phyloP scores from a whole-genome alignment of 495 filamentous ascomycete species.

The Penicillium robsamsonii region DNA sequence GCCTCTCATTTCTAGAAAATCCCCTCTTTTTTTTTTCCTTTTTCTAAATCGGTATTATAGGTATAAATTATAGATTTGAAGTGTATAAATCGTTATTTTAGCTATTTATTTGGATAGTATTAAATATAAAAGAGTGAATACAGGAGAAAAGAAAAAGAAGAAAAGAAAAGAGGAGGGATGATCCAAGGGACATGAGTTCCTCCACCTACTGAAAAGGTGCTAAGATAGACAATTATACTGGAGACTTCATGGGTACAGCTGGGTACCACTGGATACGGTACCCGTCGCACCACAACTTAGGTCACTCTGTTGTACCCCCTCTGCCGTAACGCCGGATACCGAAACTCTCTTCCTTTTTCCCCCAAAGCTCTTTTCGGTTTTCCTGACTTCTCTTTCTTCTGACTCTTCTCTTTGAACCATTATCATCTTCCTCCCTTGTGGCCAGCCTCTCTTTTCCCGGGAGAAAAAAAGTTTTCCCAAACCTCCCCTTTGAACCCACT shows the following conservation, averaged over 20 bases:
- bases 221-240: constrained; percentile 22
- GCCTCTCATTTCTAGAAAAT: constrained; percentile 6
- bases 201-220: constrained; percentile 28
- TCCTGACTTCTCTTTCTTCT: constrained; percentile 10
- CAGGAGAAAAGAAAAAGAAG: constrained; percentile 5
- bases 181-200: constrained; percentile 24
- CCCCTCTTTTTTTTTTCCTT: constrained; percentile 13
- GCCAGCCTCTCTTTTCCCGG: constrained; percentile 2
- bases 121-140: not conserved
- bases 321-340: constrained; percentile 19
- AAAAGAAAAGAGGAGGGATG: constrained; percentile 13
- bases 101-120: not conserved
- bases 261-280: constrained; percentile 8
- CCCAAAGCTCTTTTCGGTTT: constrained; percentile 17
- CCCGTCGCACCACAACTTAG: not conserved
- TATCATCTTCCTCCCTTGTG: not conserved
- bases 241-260: constrained; percentile 9
- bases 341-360: constrained; percentile 17
- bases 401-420: constrained; percentile 5
- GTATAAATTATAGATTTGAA: not conserved
- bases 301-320: constrained; percentile 11
- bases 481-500: not conserved
- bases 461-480: not conserved
- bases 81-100: not conserved
- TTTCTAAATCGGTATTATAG: not conserved